phyloP scores from a whole-genome alignment of 2,329 filamentous ascomycete species.

The Onygenales sp. region DNA sequence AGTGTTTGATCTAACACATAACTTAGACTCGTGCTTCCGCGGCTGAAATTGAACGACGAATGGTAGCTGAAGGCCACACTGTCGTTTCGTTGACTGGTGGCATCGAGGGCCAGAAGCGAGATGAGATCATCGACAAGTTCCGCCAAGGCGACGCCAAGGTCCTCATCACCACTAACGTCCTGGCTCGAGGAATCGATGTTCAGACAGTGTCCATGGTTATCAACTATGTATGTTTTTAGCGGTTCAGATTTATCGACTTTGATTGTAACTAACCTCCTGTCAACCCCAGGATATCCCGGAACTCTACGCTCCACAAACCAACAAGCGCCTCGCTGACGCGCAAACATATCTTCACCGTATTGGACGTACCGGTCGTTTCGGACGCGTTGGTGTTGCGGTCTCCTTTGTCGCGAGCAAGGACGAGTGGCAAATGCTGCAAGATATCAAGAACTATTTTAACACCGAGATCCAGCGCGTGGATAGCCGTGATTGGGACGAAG shows the following conservation, averaged over 20 bases:
- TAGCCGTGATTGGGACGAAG: slow-evolving; percentile 81
- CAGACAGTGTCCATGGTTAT: slow-evolving; percentile 93
- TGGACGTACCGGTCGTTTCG: slow-evolving; percentile 91
- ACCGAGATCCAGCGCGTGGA: slow-evolving; percentile 75
- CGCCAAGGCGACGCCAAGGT: slow-evolving; percentile 82
- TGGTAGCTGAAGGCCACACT: slow-evolving; percentile 82
- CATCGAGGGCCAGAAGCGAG: slow-evolving; percentile 73
- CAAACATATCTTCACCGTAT: slow-evolving; percentile 98
- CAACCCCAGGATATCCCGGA: slow-evolving; percentile 55
- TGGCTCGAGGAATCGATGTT: slow-evolving; percentile 90
- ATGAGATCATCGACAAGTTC: slow-evolving; percentile 78
- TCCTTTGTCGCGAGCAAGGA: slow-evolving; percentile 83
- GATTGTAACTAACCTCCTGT: slow-evolving; percentile 1
- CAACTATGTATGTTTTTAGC: slow-evolving; percentile 61
- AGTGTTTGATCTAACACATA: neutral
- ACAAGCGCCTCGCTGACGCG: slow-evolving; percentile 64
- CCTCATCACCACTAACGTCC: slow-evolving; percentile 92
- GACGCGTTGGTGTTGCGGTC: slow-evolving; percentile 90
- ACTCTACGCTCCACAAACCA: slow-evolving; percentile 44
- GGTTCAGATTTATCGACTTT: neutral
- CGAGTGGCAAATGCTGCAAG: slow-evolving; percentile 67
- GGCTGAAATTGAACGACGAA: slow-evolving; percentile 70
- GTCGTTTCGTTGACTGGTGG: slow-evolving; percentile 84
- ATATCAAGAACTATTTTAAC: slow-evolving; percentile 71
- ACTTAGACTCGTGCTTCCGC: slow-evolving; percentile 74